Conservation (phyloP, 1,284 basidiomycete genomes). For the Irpex sp. region DNA sequence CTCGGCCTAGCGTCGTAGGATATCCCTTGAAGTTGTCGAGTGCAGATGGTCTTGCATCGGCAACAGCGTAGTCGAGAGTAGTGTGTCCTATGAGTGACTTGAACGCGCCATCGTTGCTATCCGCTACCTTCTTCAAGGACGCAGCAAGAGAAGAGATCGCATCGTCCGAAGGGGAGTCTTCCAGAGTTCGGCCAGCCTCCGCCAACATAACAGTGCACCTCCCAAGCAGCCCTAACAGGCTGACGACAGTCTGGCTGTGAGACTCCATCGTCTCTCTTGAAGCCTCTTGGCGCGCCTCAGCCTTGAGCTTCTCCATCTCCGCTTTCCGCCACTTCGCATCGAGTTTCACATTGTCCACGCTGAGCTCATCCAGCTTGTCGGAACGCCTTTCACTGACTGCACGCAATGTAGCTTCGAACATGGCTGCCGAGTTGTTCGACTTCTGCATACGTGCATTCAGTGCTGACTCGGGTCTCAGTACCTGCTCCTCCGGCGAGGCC, state of each 20-base stretch:
- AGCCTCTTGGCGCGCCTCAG: slow-evolving; percentile 65
- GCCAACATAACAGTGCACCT: slow-evolving; percentile 70
- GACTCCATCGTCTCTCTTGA: slow-evolving; percentile 58
- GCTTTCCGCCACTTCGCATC: slow-evolving; percentile 63
- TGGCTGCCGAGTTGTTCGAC: slow-evolving; percentile 69
- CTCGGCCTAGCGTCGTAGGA: slow-evolving; percentile 33
- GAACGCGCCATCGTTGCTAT: slow-evolving; percentile 65
- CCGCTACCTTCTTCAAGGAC: slow-evolving; percentile 50
- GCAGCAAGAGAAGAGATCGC: slow-evolving; percentile 41
- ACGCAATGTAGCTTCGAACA: slow-evolving; percentile 80
- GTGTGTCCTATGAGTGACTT: slow-evolving; percentile 59
- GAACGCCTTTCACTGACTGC: slow-evolving; percentile 76
- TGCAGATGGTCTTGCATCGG: slow-evolving; percentile 14
- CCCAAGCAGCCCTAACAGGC: slow-evolving; percentile 73
- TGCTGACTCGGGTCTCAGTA: slow-evolving; percentile 53
- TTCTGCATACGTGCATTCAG: slow-evolving; percentile 59
- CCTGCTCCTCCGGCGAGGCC: slow-evolving; percentile 66
- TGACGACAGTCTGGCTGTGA: slow-evolving; percentile 66
- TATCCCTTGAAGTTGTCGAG: slow-evolving; percentile 28
- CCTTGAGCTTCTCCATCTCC: slow-evolving; percentile 69
- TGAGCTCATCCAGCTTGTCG: slow-evolving; percentile 73
- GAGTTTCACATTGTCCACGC: slow-evolving; percentile 66
- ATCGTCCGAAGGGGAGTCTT: slow-evolving; percentile 36
- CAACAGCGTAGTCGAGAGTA: slow-evolving; percentile 44
- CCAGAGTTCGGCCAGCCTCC: slow-evolving; percentile 56